Percentiles rank a stretch among this genome's conserved stretches.
Evolutionary conservation across 805 yeast species (phyloP).

Genomic region (Teunomyces atbi): DNA sequence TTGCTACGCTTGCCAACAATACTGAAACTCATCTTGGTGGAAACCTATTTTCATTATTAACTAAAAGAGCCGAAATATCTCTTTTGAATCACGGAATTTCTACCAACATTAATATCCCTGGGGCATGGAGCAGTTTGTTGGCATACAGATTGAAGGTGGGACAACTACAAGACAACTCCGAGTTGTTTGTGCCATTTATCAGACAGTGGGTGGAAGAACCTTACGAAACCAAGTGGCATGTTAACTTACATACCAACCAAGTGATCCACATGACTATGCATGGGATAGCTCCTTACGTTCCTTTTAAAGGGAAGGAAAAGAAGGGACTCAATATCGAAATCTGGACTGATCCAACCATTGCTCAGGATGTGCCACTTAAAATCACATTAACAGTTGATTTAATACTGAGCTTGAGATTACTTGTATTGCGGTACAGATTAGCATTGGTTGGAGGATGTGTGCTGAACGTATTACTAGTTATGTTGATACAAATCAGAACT

Average conservation of each 20-base stretch:
- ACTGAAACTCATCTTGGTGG: slow-evolving; percentile 23
- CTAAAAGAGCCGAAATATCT: slow-evolving; percentile 37
- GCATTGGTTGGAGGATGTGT: slow-evolving; percentile 70
- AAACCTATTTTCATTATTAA: slow-evolving; percentile 37
- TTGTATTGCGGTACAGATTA: slow-evolving; percentile 76
- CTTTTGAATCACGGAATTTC: slow-evolving; percentile 46
- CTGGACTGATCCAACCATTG: slow-evolving; percentile 43
- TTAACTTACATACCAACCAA: slow-evolving; percentile 44
- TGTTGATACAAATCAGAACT: slow-evolving; percentile 54
- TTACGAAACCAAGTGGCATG: slow-evolving; percentile 77
- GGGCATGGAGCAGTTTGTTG: slow-evolving; percentile 61
- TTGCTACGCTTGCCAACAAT: slow-evolving; percentile 33
- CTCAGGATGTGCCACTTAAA: slow-evolving; percentile 30
- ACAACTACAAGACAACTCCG: background rate
- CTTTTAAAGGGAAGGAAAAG: slow-evolving; percentile 40
- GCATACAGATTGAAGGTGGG: slow-evolving; percentile 42
- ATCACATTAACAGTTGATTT: slow-evolving; percentile 50
- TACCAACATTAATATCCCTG: slow-evolving; percentile 48
- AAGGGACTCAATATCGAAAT: slow-evolving; percentile 32
- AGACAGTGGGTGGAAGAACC: slow-evolving; percentile 67
- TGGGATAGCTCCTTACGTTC: slow-evolving; percentile 69
- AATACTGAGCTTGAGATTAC: slow-evolving; percentile 58
- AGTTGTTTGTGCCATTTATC: slow-evolving; percentile 57
- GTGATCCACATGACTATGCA: slow-evolving; percentile 41
- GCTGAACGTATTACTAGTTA: slow-evolving; percentile 50